These are phyloP conservation scores for Hymenoscyphus repandus DNA, from an alignment of 2,329 filamentous ascomycete genomes.

Conservation along the genomic window DNA sequence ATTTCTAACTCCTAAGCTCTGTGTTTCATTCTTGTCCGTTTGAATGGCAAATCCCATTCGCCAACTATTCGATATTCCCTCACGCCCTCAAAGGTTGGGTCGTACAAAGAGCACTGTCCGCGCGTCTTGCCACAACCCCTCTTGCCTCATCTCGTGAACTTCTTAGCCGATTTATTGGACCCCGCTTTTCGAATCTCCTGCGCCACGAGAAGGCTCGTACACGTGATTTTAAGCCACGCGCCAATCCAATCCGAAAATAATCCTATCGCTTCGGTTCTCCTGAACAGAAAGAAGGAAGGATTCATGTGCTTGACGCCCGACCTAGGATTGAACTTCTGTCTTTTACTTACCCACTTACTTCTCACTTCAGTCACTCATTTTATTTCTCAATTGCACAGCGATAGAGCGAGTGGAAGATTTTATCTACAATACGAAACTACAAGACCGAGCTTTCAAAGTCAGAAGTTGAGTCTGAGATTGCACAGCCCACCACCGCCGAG, in stretches of 20 bases:
- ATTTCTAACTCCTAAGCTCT: no score
- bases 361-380: background rate
- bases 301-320: no score
- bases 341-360: background rate
- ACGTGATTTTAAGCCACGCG: background rate
- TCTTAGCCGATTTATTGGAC: background rate
- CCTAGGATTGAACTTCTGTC: no score
- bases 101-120: background rate
- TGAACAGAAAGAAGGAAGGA: no score
- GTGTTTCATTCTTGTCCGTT: no score
- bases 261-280: no score
- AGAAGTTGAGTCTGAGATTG: background rate
- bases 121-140: background rate
- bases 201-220: background rate
- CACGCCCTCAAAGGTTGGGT: background rate
- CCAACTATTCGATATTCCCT: background rate
- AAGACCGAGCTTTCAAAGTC: no score
- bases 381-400: background rate
- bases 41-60: no score
- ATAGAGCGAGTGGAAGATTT: no score
- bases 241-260: no score
- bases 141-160: background rate
- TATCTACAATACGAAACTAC: no score
- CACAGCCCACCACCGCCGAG: constrained; percentile 1
- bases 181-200: background rate